Percentiles rank a stretch among this genome's conserved stretches.
phyloP scores from a whole-genome alignment of 2,329 filamentous ascomycete genomes.

The Calycina herbarum region DNA sequence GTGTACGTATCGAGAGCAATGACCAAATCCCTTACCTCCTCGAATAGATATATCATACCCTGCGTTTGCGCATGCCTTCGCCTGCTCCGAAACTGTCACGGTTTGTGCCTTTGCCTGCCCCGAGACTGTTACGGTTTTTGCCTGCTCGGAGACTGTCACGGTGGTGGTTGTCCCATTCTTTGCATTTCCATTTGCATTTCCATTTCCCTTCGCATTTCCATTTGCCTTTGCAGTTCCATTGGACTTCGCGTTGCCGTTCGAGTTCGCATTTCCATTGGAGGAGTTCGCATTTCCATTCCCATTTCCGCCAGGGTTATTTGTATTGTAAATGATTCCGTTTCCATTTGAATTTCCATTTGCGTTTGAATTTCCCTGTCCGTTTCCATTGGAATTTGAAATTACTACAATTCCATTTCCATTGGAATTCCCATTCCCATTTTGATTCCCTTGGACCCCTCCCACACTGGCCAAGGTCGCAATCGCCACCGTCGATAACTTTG shows the following conservation, averaged over 20 bases:
- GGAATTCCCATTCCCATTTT: too few species aligned
- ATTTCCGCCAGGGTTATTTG: neutral
- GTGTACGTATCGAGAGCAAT: neutral
- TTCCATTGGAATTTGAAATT: too few species aligned
- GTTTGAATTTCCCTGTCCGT: too few species aligned
- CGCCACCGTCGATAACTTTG: neutral
- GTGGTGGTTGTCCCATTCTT: neutral
- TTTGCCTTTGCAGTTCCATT: neutral
- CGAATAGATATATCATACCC: neutral
- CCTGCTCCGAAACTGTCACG: neutral
- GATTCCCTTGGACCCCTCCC: neutral
- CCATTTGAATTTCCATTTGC: too few species aligned
- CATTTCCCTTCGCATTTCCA: slow-evolving; percentile 7
- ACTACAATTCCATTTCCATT: too few species aligned
- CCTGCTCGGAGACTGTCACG: neutral
- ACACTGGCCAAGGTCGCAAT: neutral
- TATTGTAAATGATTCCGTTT: too few species aligned
- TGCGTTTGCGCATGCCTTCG: slow-evolving; percentile 18
- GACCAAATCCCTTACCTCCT: neutral
- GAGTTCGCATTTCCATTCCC: too few species aligned
- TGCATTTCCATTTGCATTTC: too few species aligned
- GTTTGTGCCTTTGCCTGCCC: slow-evolving; percentile 6
- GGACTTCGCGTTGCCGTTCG: too few species aligned
- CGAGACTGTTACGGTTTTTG: neutral
- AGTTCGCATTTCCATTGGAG: too few species aligned